These are phyloP conservation scores for Incumbomyces lentus DNA, from an alignment of 2,329 filamentous ascomycete species.

Conservation along the genomic window DNA sequence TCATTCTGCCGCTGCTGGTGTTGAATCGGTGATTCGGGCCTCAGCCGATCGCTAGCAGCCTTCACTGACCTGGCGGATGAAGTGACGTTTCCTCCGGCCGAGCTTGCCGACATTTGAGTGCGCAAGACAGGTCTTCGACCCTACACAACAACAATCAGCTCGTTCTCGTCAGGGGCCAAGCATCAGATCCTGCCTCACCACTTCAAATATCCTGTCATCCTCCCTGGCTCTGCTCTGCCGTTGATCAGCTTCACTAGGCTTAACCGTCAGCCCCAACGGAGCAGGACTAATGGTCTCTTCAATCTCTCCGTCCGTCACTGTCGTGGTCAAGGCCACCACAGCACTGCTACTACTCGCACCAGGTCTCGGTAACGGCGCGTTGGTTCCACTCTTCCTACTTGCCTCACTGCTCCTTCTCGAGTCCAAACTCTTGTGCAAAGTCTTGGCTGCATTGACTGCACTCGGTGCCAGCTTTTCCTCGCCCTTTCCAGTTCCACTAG, in stretches of 20 bases:
- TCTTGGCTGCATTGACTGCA: constrained; percentile 41
- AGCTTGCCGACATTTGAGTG: neutral
- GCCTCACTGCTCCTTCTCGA: constrained; percentile 79
- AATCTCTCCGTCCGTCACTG: constrained; percentile 4
- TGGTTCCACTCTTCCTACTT: constrained; percentile 58
- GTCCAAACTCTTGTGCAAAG: constrained; percentile 77
- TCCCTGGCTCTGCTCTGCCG: constrained; percentile 23
- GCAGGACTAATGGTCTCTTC: constrained; percentile 15
- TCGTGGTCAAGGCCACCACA: neutral
- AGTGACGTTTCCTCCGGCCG: constrained; percentile 1
- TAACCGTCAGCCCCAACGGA: constrained; percentile 4
- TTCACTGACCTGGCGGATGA: constrained; percentile 1
- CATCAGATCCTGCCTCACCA: constrained; percentile 40
- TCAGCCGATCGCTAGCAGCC: neutral
- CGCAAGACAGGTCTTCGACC: neutral
- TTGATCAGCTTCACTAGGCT: constrained; percentile 6
- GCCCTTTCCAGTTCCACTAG: constrained; percentile 14
- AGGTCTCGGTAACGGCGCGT: constrained; percentile 2
- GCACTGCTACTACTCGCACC: neutral
- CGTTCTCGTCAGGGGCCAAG: constrained; percentile 29
- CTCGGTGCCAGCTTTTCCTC: constrained; percentile 20
- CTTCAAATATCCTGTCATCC: constrained; percentile 33
- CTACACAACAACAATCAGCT: constrained; percentile 1
- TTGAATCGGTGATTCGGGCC: constrained; percentile 11
- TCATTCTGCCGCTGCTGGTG: constrained; percentile 4